A percentile compares a stretch with the other conserved stretches of the same genome.
These are phyloP conservation scores for Teratosphaeria gauchensis DNA, from an alignment of 2,329 filamentous ascomycete genomes.

Conservation along the genomic window DNA sequence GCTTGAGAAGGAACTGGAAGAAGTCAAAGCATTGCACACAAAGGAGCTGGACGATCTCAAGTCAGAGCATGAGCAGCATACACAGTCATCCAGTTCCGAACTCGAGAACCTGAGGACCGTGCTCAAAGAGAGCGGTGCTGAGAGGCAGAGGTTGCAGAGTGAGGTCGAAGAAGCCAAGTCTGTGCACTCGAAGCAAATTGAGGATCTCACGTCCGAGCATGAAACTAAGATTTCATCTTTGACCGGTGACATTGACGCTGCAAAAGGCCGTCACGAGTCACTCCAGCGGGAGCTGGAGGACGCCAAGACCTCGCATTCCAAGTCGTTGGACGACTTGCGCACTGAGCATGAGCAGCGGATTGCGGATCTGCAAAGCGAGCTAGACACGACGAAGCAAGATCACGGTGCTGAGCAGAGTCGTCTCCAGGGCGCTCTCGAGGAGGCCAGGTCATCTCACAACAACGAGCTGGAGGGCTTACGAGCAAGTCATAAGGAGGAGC, in stretches of 20 bases:
- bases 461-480: neutral
- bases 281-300: neutral
- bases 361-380: neutral
- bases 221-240: neutral
- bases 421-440: neutral
- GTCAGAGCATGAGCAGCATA: neutral
- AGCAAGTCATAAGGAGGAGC: neutral
- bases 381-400: neutral
- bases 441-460: neutral
- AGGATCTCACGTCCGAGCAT: neutral
- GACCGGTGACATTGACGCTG: neutral
- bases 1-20: neutral
- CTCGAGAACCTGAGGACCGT: neutral
- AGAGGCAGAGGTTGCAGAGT: neutral
- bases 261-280: neutral
- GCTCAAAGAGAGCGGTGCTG: neutral
- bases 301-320: neutral
- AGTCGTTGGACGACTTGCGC: conserved; percentile 1
- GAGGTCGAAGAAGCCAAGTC: neutral
- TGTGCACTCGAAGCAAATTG: neutral
- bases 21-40: neutral
- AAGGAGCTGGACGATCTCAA: neutral
- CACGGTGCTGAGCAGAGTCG: neutral
- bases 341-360: conserved; percentile 1
- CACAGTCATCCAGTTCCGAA: neutral